Conservation (phyloP, 73 alveolate species). For the Paramecium sexaurelia region DNA sequence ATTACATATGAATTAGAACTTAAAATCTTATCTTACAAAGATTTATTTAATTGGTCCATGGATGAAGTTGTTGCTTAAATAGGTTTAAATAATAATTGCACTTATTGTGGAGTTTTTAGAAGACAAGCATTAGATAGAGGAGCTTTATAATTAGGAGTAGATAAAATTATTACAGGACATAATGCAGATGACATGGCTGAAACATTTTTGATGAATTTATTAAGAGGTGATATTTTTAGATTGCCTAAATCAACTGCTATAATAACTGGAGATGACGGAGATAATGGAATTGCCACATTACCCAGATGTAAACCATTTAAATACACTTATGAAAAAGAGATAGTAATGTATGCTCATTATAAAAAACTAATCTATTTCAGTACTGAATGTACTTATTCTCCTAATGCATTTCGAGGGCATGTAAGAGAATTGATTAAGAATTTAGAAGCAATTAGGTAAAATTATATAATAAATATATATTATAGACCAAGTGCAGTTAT, state of each 20-base stretch:
- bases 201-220: conserved; percentile 95
- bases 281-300: conserved; percentile 65
- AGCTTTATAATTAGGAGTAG: conserved; percentile 86
- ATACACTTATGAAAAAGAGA: conserved; percentile 97
- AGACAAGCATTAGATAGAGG: conserved; percentile 98
- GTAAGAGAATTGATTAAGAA: conserved; percentile 93
- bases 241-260: conserved; percentile 83
- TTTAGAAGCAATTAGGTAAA: conserved; percentile 71
- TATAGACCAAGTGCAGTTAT: conserved; percentile 85
- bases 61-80: conserved; percentile 95
- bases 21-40: conserved; percentile 85
- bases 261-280: conserved; percentile 91
- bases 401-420: conserved; percentile 97
- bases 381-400: conserved; percentile 97
- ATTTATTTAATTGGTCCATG: conserved; percentile 97
- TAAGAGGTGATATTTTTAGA: conserved; percentile 97
- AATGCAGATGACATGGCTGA: conserved; percentile 99
- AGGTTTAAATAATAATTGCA: conserved; percentile 90
- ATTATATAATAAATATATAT: conserved; percentile 29
- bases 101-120: conserved; percentile 99
- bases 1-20: conserved; percentile 86
- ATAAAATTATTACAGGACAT: conserved; percentile 97
- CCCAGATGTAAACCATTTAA: conserved; percentile 97
- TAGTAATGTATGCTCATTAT: conserved; percentile 97
- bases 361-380: conserved; percentile 95